Base-by-base conservation (phyloP, 2,329 filamentous ascomycete species). In the Hypoxylon sp. region DNA sequence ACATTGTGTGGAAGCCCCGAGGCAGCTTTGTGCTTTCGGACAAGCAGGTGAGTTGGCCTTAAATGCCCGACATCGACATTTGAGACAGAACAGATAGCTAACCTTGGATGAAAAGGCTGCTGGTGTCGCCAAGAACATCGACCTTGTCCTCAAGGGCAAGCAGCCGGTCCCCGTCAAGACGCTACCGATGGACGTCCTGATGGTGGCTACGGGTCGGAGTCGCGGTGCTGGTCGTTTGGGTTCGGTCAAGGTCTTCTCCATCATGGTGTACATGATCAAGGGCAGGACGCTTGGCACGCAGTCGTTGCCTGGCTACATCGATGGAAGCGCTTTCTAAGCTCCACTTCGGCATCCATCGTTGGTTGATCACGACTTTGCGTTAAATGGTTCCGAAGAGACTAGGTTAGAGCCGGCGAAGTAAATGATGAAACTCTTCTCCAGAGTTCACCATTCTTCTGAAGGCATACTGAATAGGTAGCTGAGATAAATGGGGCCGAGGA, bases 71-170 rank as follows among this genome's bases (percentile, higher is more conserved):
- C 25, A 46, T 58, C 13, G 46, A 20, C 22, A 37, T 37, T 40
- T 17, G 7, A 22, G 22, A 44, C 20, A 27, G 35, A 30, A 6
- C 1, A 5, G n/a, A 3, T 35, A 27, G 35, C 66, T 61, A 40
- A 64, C 20, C 49, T 17, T 63, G 22, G 25, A 40, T 30, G 33
- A 11, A 11, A 30, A 83, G 83, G 85, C 86, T 2, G 82, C 81
- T 20, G 84, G 83, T 31, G 85, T 88, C 2, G 84, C 80, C 51
- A 86, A 85, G 79, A 89, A 89, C 73, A 79, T 89, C 57, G 83
- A 83, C n/a, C 80, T 83, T 13, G 81, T 76, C 3, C 76, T 88
- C 22, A 79, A 79, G 61, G 84, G 81, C 66, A 84, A 84, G 77
- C 64, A 75, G 13, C 84, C 85, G 17, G 66, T 78, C 2, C 70